phyloP scores from a whole-genome alignment of 2,329 filamentous ascomycete genomes.

The Coniochaeta prunicola region DNA sequence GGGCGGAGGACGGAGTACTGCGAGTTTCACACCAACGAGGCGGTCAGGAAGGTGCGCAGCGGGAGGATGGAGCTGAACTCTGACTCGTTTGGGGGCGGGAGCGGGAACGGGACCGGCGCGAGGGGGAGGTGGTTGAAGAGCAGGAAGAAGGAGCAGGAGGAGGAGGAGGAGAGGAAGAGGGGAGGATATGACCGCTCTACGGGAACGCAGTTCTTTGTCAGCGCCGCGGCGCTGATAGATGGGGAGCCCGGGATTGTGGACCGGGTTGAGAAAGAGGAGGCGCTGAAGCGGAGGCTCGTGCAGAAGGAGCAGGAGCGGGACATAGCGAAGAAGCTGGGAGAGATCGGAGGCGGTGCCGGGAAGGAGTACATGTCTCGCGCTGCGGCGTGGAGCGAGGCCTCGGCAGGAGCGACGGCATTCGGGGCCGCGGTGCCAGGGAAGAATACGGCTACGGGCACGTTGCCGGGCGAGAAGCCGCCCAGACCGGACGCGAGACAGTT shows the following conservation, averaged over 20 bases:
- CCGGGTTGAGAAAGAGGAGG: conserved; percentile 56
- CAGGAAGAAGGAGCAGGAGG: conserved; percentile 15
- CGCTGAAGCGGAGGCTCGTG: conserved; percentile 55
- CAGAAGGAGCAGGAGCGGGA: conserved; percentile 66
- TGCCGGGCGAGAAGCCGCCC: conserved; percentile 7
- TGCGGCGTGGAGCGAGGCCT: not conserved
- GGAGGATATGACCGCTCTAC: conserved; percentile 51
- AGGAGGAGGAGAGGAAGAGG: conserved; percentile 24
- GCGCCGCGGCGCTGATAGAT: conserved; percentile 21
- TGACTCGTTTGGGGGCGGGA: conserved; percentile 45
- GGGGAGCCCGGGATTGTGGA: conserved; percentile 47
- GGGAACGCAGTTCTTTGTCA: conserved; percentile 49
- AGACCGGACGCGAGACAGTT: conserved; percentile 35
- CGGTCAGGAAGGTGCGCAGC: conserved; percentile 60
- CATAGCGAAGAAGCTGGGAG: conserved; percentile 60
- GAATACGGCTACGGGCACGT: not conserved
- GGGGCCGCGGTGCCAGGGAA: not conserved
- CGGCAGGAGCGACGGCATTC: not conserved
- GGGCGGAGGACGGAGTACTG: conserved; percentile 82
- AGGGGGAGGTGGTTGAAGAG: conserved; percentile 2
- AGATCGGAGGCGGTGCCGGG: conserved; percentile 58
- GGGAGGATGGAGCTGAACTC: conserved; percentile 74
- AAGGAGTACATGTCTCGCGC: conserved; percentile 58
- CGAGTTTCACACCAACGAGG: conserved; percentile 83
- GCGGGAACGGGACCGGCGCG: conserved; percentile 5